Percentiles rank a stretch among this genome's conserved stretches.
Evolutionary conservation across 345 rosid species (phyloP).

Genomic region (Anacardium occidentale): DNA sequence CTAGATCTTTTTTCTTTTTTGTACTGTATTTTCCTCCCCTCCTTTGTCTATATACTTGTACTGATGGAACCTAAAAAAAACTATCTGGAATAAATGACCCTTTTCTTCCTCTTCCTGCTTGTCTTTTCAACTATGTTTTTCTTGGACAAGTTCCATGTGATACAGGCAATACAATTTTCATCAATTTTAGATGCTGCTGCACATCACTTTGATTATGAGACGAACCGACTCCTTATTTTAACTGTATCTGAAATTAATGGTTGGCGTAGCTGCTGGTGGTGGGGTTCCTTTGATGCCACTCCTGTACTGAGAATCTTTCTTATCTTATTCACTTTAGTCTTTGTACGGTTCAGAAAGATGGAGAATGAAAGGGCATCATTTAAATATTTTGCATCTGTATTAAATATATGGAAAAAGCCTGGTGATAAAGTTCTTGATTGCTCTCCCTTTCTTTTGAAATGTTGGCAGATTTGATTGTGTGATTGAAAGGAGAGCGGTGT

Average conservation of each 20-base stretch:
- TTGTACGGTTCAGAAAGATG: not conserved
- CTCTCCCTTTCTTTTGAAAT: not conserved
- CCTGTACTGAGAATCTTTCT: slow-evolving; percentile 18
- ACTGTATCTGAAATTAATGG: slow-evolving; percentile 10
- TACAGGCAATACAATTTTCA: slow-evolving; percentile 12
- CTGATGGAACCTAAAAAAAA: slow-evolving; percentile 44
- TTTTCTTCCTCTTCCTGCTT: slow-evolving; percentile 21
- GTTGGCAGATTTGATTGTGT: not conserved
- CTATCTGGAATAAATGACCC: slow-evolving; percentile 53
- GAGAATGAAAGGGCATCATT: not conserved
- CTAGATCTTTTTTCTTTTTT: slow-evolving; percentile 31
- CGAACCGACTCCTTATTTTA: slow-evolving; percentile 15
- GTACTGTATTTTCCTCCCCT: slow-evolving; percentile 46
- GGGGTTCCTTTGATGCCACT: slow-evolving; percentile 18
- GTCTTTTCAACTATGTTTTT: slow-evolving; percentile 33
- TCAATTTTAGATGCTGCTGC: slow-evolving; percentile 16
- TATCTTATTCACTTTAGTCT: not conserved
- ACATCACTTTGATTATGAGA: slow-evolving; percentile 3
- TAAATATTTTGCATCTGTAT: not conserved
- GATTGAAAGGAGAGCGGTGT: not conserved
- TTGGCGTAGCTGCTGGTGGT: slow-evolving; percentile 21
- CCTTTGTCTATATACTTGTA: slow-evolving; percentile 67
- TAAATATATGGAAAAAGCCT: not conserved
- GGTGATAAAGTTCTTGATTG: not conserved
- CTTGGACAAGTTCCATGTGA: slow-evolving; percentile 14